phyloP scores from a whole-genome alignment of 2,329 filamentous ascomycete species.

The Talaromyces islandicus region DNA sequence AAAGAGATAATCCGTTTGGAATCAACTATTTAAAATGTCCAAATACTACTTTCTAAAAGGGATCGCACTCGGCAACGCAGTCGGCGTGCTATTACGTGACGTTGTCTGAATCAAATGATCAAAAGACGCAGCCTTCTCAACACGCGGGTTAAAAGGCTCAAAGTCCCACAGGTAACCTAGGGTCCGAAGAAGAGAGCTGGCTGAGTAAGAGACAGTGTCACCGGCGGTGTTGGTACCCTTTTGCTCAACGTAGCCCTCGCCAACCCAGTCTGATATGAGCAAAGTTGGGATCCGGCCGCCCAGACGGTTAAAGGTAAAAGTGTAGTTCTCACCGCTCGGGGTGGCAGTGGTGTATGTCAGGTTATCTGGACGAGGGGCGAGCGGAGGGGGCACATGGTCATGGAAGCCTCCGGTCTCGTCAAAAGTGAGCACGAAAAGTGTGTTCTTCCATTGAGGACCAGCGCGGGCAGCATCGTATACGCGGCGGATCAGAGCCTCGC shows the following conservation, averaged over 20 bases:
- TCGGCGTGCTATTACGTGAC: conserved; percentile 10
- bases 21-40: not conserved
- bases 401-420: conserved; percentile 46
- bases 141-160: conserved; percentile 32
- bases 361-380: conserved; percentile 34
- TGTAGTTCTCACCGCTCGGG: conserved; percentile 29
- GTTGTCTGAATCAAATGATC: conserved; percentile 21
- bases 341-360: conserved; percentile 23
- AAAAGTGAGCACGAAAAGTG: conserved; percentile 43
- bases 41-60: not conserved
- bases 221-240: conserved; percentile 23
- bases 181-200: conserved; percentile 40
- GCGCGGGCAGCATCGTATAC: conserved; percentile 42
- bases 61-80: not conserved
- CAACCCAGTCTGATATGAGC: conserved; percentile 41
- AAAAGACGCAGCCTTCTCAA: conserved; percentile 35
- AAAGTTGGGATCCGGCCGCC: conserved; percentile 41
- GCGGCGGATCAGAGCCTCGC: conserved; percentile 41
- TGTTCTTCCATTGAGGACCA: conserved; percentile 43
- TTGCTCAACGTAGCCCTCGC: conserved; percentile 36
- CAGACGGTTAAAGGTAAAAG: conserved; percentile 36
- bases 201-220: conserved; percentile 36
- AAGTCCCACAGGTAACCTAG: conserved; percentile 40
- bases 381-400: conserved; percentile 42
- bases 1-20: not conserved